phyloP scores from a whole-genome alignment of 495 filamentous ascomycete genomes.

The Penicillium herquei region DNA sequence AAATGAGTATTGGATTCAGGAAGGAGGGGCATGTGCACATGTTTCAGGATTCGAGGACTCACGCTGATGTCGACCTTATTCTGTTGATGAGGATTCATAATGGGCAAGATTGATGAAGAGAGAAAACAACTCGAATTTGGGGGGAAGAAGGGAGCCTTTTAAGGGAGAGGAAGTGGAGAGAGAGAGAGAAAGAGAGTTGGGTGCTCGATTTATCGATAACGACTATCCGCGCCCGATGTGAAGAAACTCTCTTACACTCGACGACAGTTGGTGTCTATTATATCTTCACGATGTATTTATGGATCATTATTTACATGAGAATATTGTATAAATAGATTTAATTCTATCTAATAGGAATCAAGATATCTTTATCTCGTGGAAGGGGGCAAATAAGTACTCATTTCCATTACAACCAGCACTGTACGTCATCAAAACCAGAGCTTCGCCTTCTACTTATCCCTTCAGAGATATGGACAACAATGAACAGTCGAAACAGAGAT shows the following conservation, averaged over 20 bases:
- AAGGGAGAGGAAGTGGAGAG: not conserved
- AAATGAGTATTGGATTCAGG: conserved; percentile 11
- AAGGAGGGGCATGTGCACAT: conserved; percentile 5
- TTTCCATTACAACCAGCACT: not conserved
- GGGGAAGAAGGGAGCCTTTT: not conserved
- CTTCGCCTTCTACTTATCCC: not conserved
- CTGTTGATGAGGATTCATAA: conserved; percentile 93
- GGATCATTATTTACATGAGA: no score
- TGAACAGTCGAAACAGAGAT: no score
- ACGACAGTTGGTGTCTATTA: no score
- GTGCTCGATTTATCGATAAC: no score
- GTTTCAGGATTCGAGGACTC: conserved; percentile 33
- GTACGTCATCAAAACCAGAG: not conserved
- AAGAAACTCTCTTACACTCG: no score
- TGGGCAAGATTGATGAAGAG: conserved; percentile 18
- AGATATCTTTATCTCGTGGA: not conserved
- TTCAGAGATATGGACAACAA: no score
- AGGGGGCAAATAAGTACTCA: not conserved
- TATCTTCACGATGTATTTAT: no score
- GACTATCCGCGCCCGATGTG: no score
- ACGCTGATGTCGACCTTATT: conserved; percentile 97
- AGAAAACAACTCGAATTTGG: not conserved
- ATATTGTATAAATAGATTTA: no score
- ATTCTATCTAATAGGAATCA: not conserved
- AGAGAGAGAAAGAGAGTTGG: no score